Percentiles rank a stretch among this genome's conserved stretches.
Conservation (phyloP, 225 moss, liverwort and hornwort genomes). For the Asterella californica region DNA sequence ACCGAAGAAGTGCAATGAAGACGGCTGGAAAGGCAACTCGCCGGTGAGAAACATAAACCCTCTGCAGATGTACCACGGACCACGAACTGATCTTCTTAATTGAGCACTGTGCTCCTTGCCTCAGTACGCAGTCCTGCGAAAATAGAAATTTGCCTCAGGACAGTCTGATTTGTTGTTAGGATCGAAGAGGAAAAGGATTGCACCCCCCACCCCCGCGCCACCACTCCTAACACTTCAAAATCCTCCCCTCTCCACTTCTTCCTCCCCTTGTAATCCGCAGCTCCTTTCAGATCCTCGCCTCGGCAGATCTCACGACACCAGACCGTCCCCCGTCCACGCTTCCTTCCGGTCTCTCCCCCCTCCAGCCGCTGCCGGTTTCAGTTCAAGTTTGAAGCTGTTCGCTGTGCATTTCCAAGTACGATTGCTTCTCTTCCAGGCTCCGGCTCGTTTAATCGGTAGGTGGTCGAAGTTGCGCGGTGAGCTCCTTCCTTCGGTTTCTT, state of each 20-base stretch:
- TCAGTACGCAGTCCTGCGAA: neutral
- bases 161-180: neutral
- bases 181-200: neutral
- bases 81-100: conserved; percentile 8
- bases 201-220: too few species aligned
- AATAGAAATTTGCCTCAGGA: neutral
- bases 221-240: neutral
- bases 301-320: too few species aligned
- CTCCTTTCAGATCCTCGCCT: neutral
- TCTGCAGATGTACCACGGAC: conserved; percentile 11
- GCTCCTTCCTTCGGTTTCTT: neutral
- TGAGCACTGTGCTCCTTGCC: neutral
- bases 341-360: too few species aligned
- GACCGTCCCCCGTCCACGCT: too few species aligned
- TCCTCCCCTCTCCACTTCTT: neutral
- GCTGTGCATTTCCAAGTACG: neutral
- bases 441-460: neutral
- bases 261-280: neutral
- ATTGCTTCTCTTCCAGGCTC: neutral
- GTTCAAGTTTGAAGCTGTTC: too few species aligned
- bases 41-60: conserved; percentile 21
- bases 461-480: neutral
- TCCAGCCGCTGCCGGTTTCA: too few species aligned
- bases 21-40: conserved; percentile 23
- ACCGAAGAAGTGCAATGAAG: conserved; percentile 12